phyloP scores from a whole-genome alignment of 169 alveolate genomes.

The Eimeria brunetti region DNA sequence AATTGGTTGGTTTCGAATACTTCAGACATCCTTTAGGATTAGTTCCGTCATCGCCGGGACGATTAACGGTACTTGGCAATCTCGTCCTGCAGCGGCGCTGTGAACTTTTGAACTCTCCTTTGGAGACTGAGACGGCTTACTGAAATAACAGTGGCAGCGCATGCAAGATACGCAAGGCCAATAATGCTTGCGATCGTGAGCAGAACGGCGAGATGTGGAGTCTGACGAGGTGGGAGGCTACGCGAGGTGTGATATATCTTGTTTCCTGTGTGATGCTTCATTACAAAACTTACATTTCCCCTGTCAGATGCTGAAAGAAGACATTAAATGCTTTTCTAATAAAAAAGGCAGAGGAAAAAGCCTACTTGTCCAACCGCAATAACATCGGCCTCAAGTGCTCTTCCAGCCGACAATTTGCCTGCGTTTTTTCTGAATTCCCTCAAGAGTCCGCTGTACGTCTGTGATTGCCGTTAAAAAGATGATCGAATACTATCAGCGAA shows the following conservation, averaged over 20 bases:
- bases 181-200: conserved; percentile 74
- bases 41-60: conserved; percentile 44
- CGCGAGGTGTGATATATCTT: not conserved
- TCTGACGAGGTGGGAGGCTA: conserved; percentile 79
- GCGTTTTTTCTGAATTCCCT: conserved; percentile 43
- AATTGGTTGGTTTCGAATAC: not conserved
- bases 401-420: conserved; percentile 65
- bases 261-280: not conserved
- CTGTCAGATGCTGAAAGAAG: conserved; percentile 72
- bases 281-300: conserved; percentile 64
- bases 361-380: conserved; percentile 75
- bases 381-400: conserved; percentile 74
- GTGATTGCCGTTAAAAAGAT: not conserved
- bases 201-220: conserved; percentile 74
- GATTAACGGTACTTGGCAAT: conserved; percentile 66
- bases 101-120: not conserved
- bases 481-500: not conserved
- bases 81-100: conserved; percentile 49
- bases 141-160: conserved; percentile 80
- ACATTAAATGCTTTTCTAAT: not conserved
- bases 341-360: too few species aligned
- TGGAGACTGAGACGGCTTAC: conserved; percentile 14
- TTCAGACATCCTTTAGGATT: not conserved
- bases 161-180: conserved; percentile 67
- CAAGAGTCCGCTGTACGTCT: conserved; percentile 75